Conservation (phyloP, 1,139 yeast species). For the Kazachstania sp. region DNA sequence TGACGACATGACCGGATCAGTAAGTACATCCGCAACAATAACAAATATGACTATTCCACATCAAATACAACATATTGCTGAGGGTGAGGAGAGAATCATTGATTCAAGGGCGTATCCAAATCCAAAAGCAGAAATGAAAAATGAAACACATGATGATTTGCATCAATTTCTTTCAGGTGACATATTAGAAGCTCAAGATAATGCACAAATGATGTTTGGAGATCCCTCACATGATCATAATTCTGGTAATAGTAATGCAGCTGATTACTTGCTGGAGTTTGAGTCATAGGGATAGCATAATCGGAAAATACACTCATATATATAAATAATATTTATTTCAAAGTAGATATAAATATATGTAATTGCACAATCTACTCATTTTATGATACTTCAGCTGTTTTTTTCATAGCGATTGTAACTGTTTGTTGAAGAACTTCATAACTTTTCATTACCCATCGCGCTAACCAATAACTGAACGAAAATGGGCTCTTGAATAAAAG, state of each 20-base stretch:
- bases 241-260: constrained; percentile 11
- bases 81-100: constrained; percentile 9
- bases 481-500: too few species aligned
- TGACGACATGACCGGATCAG: not conserved
- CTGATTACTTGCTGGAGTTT: constrained; percentile 26
- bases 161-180: constrained; percentile 28
- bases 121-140: not conserved
- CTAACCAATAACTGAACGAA: too few species aligned
- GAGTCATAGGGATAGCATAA: constrained; percentile 12
- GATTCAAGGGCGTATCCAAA: constrained; percentile 9
- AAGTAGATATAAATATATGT: too few species aligned
- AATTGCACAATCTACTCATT: too few species aligned
- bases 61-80: not conserved
- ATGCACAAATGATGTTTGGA: constrained; percentile 25
- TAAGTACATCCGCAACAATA: not conserved
- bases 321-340: too few species aligned
- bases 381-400: too few species aligned
- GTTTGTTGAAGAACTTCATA: too few species aligned
- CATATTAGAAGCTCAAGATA: constrained; percentile 28
- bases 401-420: too few species aligned
- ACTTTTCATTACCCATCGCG: too few species aligned
- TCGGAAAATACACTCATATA: too few species aligned
- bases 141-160: constrained; percentile 17
- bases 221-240: not conserved
- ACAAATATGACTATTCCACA: not conserved